Evolutionary conservation across 768 basidiomycete genomes (phyloP).

Genomic region (Xanthoconium purpureum): DNA sequence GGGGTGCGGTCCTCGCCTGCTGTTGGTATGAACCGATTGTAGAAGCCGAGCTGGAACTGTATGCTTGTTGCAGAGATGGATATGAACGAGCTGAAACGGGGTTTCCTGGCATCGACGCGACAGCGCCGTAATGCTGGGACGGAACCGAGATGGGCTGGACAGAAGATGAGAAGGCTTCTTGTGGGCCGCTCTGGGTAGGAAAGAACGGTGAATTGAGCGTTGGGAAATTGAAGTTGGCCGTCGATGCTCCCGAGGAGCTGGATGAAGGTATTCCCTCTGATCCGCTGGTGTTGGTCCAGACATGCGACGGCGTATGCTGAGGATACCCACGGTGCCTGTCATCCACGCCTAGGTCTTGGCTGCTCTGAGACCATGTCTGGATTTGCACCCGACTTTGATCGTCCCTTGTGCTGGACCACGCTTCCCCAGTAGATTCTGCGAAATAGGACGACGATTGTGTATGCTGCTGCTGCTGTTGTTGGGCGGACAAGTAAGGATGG

Average conservation of each 20-base stretch:
- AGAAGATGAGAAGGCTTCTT: slow-evolving; percentile 32
- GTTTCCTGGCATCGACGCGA: slow-evolving; percentile 20
- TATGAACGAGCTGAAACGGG: slow-evolving; percentile 27
- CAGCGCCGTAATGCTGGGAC: slow-evolving; percentile 29
- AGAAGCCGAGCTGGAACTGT: slow-evolving; percentile 18
- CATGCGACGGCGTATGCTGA: slow-evolving; percentile 23
- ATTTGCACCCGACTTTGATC: slow-evolving; percentile 21
- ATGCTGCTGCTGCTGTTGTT: slow-evolving; percentile 20
- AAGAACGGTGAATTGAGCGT: slow-evolving; percentile 59
- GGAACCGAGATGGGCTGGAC: slow-evolving; percentile 31
- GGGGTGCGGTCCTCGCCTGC: slow-evolving; percentile 22
- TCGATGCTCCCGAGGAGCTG: slow-evolving; percentile 19
- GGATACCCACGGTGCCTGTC: slow-evolving; percentile 32
- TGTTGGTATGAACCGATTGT: slow-evolving; percentile 21
- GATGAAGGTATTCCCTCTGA: slow-evolving; percentile 25
- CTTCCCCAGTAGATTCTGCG: slow-evolving; percentile 16
- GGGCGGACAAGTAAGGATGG: slow-evolving; percentile 22
- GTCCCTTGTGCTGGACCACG: slow-evolving; percentile 21
- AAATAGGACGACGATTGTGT: slow-evolving; percentile 25
- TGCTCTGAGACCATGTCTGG: slow-evolving; percentile 27
- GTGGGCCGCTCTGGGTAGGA: slow-evolving; percentile 38
- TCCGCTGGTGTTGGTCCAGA: slow-evolving; percentile 19
- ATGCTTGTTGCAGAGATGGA: slow-evolving; percentile 28
- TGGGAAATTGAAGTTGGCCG: slow-evolving; percentile 40
- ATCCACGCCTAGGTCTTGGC: slow-evolving; percentile 22